Base-by-base conservation (phyloP, 352 stramenopile species). In the Globisporangium lucens region DNA sequence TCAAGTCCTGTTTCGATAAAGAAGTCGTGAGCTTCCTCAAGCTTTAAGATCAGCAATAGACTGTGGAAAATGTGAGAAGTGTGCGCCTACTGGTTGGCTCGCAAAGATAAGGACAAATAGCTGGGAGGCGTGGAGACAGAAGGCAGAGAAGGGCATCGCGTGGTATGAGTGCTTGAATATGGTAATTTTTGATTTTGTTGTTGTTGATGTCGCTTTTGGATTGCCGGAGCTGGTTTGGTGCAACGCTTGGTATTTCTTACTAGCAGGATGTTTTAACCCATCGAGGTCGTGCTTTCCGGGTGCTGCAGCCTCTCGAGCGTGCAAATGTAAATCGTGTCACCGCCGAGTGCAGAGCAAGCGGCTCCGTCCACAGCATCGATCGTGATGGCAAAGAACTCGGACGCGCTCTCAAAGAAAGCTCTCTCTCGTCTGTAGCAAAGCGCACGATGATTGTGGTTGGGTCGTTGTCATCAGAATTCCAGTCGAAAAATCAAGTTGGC, bases 1-100 rank as follows among this genome's bases (percentile, higher is more conserved):
- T 97, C 76, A 94, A 95, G 73, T 92, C 85, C 61, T 91, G 87
- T 63, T 91, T 95, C 41, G 85, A 95, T 61, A 93, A 92, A 63
- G 87, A 95, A 43, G 75, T 95, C 53, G 63, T 93, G 53, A 81
- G 79, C 13, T 89, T 91, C 59, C 69, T 95, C 56, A 90, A 89
- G 72, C 70, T 91, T 27, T 90, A 80, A 65, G 57, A 20, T 24
- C 15, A 17, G 12, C 20, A n/a, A 20, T 4, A 33, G 4, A 33
- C 30, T 33, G 30, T 33, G 30, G 2, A 33, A 3, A 33, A 6
- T 33, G 30, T 33, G 30, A 33, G 30, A 33, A 33, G 30, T 33
- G 30, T 33, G 30, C 30, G 30, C 30, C 30, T 33, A 33, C 30
- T 33, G 30, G 3, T 33, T 47, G 38, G 38, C 13, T 47, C 13